A percentile compares a stretch with the other conserved stretches of the same genome.
phyloP scores from a whole-genome alignment of 164 flowering plant genomes.

The Nymphaea colorata region DNA sequence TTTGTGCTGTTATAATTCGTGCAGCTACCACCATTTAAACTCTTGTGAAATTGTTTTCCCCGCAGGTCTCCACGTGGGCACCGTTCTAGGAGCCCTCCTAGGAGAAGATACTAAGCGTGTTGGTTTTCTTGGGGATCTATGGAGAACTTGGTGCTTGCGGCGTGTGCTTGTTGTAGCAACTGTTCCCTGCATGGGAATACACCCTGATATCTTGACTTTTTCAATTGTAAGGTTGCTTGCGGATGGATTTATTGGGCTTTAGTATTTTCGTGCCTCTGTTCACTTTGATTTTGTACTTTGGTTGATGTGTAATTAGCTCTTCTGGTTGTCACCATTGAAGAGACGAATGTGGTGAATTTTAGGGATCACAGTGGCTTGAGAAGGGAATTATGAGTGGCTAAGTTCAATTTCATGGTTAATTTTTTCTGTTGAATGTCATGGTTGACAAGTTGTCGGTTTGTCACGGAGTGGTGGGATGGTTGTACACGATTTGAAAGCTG shows the following conservation, averaged over 20 bases:
- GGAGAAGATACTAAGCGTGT: conserved; percentile 19
- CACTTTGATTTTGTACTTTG: not conserved
- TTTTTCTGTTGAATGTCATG: not conserved
- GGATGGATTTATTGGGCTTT: not conserved
- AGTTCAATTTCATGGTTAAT: not conserved
- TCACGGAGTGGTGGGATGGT: no score
- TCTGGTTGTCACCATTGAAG: not conserved
- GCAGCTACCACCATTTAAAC: not conserved
- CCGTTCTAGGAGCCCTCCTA: conserved; percentile 33
- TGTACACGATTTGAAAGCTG: no score
- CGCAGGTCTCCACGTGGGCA: conserved; percentile 35
- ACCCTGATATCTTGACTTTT: not conserved
- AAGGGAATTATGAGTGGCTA: not conserved
- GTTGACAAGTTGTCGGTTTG: not conserved
- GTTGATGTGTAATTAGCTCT: not conserved
- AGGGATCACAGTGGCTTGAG: not conserved
- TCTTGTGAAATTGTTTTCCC: not conserved
- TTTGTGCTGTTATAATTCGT: not conserved
- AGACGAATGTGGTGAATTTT: not conserved
- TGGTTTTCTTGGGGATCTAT: not conserved
- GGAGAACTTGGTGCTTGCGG: not conserved
- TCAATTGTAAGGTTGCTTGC: not conserved
- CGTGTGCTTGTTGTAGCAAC: not conserved
- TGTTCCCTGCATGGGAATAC: no score
- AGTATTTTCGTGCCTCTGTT: not conserved